Evolutionary conservation across 805 yeast genomes (phyloP).

Genomic region (Nakazawaea ernobii): DNA sequence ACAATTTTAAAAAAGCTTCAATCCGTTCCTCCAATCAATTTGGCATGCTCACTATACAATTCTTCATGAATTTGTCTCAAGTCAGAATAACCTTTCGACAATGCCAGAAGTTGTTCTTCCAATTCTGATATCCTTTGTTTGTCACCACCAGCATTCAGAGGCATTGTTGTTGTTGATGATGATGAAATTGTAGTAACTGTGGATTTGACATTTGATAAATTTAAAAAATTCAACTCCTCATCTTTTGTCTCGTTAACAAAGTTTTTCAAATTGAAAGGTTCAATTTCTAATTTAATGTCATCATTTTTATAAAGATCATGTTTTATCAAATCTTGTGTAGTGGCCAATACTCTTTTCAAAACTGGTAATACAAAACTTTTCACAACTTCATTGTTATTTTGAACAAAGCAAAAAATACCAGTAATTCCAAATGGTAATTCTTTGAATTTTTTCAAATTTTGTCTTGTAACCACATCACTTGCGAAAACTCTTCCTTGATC

Average conservation of each 20-base stretch:
- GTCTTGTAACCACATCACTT: constrained; percentile 67
- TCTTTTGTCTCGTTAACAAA: constrained; percentile 44
- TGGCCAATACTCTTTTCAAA: constrained; percentile 54
- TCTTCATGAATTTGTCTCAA: constrained; percentile 56
- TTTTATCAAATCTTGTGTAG: constrained; percentile 30
- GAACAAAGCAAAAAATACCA: constrained; percentile 16
- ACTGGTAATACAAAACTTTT: constrained; percentile 41
- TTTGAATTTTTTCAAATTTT: constrained; percentile 53
- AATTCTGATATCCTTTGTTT: constrained; percentile 29
- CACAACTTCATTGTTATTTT: background rate
- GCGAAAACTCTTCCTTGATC: constrained; percentile 58
- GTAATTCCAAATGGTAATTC: constrained; percentile 23
- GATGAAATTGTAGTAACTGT: constrained; percentile 23
- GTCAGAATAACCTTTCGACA: constrained; percentile 56
- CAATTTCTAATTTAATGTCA: constrained; percentile 17
- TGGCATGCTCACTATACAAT: constrained; percentile 44
- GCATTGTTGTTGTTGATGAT: background rate
- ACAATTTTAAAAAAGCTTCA: background rate
- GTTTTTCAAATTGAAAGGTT: constrained; percentile 32
- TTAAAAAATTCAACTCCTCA: constrained; percentile 49
- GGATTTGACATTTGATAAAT: constrained; percentile 34
- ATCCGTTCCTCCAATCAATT: constrained; percentile 21
- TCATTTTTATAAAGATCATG: constrained; percentile 37
- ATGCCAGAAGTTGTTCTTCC: constrained; percentile 38
- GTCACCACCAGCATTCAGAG: constrained; percentile 13